Percentiles rank a stretch among this genome's conserved stretches.
Conservation (phyloP, 2,329 filamentous ascomycete species). For the Fusarium paranaense region DNA sequence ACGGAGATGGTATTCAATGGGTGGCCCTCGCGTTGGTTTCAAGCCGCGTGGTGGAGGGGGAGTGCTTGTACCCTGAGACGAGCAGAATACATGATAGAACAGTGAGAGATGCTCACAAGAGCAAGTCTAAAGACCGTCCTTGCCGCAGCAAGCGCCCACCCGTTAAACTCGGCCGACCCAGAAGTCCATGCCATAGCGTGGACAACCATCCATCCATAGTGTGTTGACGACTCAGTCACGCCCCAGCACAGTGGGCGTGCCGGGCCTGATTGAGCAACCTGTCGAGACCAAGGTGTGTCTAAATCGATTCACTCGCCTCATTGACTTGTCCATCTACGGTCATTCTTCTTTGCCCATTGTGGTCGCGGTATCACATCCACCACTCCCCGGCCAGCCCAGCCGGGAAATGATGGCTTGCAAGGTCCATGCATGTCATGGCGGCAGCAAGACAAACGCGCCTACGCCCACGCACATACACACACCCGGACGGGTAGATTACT, state of each 20-base stretch:
- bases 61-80: neutral
- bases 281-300: slow-evolving; percentile 4
- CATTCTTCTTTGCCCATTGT: slow-evolving; percentile 21
- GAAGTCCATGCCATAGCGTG: neutral
- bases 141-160: neutral
- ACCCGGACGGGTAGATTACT: slow-evolving; percentile 17
- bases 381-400: neutral
- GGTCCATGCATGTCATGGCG: slow-evolving; percentile 35
- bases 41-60: slow-evolving; percentile 25
- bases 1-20: slow-evolving; percentile 34
- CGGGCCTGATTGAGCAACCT: slow-evolving; percentile 12
- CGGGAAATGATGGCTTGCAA: slow-evolving; percentile 38
- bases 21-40: slow-evolving; percentile 30
- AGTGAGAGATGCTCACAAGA: slow-evolving; percentile 1
- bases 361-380: slow-evolving; percentile 1
- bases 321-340: slow-evolving; percentile 10
- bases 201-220: neutral
- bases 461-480: slow-evolving; percentile 15
- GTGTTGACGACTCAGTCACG: slow-evolving; percentile 5
- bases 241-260: slow-evolving; percentile 3
- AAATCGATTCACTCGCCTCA: slow-evolving; percentile 5
- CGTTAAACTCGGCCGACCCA: slow-evolving; percentile 4
- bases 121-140: neutral
- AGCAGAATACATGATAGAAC: neutral
- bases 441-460: neutral